Base-by-base conservation (phyloP, 805 yeast genomes). In the Monosporozyma solicola region DNA sequence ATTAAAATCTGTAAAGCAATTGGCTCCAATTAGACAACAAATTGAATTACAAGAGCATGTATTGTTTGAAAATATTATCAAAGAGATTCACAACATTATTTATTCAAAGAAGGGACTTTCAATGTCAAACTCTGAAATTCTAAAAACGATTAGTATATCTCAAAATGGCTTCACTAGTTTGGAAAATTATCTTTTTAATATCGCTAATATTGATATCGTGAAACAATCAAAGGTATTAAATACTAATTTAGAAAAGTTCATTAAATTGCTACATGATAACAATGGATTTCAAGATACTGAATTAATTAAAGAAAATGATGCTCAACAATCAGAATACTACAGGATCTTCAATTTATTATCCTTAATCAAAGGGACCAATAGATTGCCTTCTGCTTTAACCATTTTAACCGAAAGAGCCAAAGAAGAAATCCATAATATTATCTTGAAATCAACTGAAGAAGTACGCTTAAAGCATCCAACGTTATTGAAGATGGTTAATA, bases 41-140 rank as follows among this genome's bases (percentile, higher is more conserved):
- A 69, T 85, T 16, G 79, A 80, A 49, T 62, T 72, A 2, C 90
- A 83, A 57, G 75, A 79, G 15, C 80, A 79, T 53, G 76, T 78
- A 44, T 70, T 91, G 31, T 84, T 85, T 61, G 89, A 84, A 48
- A 79, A 80, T 56, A 72, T 91, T 20, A 72, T 87, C n/a, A 95
- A 87, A 56, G 96, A 90, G 61, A 70, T 89, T 44, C 83, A 80
- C 54, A 77, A 75, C 48, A 84, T 87, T 53, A 71, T 87, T n/a
- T 87, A 84, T 60, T 72, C 85, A 44, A 82, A 80, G 59, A 71
- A 66, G 16, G 55, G 54, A 10, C 13, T 31, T 39, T 22, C 54
- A 15, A 39, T 8, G 43, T 16, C 25, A 22, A 61, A 65, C 41
- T 57, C 59, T 13, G 57, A 62, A 47, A 65, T 67, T 3, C 49